Evolutionary conservation across 2,329 filamentous ascomycete species (phyloP), one percentile per base, ranked within the genome.

Genomic region (Teratosphaeria zuluensis): DNA sequence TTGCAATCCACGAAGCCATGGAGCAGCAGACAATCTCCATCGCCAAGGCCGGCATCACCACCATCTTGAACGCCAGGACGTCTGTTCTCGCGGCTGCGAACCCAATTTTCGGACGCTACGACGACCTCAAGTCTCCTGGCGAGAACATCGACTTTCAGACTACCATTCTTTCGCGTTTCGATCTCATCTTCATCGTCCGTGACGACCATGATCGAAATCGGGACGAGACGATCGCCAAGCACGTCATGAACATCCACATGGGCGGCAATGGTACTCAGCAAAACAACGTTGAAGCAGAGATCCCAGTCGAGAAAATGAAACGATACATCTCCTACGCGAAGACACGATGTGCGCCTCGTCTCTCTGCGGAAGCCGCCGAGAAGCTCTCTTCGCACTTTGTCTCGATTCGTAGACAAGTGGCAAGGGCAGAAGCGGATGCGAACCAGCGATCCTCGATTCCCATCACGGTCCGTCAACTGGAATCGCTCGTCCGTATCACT

Each of bases 91-190:
- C 94, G 11, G 94, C 94, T 1, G 94, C 94, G 51, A 99, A 99
- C 73, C 94, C 94, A 0, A 94, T 99, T 60, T 99, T 97, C 70
- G 94, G 94, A 57, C 88, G 94, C 30, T 99, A 99, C 75, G 94
- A 99, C 73, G 94, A 99, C 70, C 87, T 99, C 79, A 97, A 97
- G 75, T 91, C 89, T 0, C 94, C 94, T 0, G 94, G 94, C 60
- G 94, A 99, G 75, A 99, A 99, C 72, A 99, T 99, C 65, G 94
- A 99, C 75, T 99, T 99, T 75, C 94, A 99, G 71, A 99, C 94
- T 0, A 99, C 94, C 3, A 97, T 99, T 69, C 73, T 99, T 64
- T 97, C 92, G 2, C 89, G 94, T 82, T 99, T 99, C 73, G 94
- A 99, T 74, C 96, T 99, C 90, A 97, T 99, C 65, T 99, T 97